phyloP scores from a whole-genome alignment of 2,329 filamentous ascomycete genomes.

The Diaporthe ilicicola region DNA sequence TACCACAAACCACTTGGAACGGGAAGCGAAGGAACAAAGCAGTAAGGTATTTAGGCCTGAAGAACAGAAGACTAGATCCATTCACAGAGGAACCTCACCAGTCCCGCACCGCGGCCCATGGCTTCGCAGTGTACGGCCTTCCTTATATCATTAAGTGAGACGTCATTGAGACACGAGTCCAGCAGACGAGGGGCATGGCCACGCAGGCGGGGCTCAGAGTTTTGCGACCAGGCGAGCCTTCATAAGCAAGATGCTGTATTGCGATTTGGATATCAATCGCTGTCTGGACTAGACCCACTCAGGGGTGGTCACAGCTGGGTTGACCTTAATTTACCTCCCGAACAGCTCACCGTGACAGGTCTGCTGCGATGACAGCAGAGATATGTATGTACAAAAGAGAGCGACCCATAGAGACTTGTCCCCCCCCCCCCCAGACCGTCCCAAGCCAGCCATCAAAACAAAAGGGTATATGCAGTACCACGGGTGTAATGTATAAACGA shows the following conservation, averaged over 20 bases:
- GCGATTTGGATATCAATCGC: neutral
- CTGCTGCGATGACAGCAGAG: neutral
- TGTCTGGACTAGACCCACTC: neutral
- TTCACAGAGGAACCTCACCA: no score
- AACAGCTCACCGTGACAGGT: neutral
- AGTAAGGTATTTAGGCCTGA: no score
- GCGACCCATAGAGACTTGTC: neutral
- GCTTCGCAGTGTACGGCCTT: no score
- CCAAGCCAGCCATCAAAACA: neutral
- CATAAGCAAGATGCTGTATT: neutral
- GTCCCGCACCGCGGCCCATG: neutral
- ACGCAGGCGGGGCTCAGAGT: no score
- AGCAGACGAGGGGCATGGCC: no score
- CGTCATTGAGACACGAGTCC: neutral
- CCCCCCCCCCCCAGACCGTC: neutral
- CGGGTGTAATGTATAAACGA: neutral
- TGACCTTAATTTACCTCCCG: neutral
- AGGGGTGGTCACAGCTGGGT: neutral
- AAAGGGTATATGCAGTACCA: conserved; percentile 30
- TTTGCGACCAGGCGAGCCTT: neutral
- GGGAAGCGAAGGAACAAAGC: no score
- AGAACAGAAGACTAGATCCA: no score
- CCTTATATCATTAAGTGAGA: no score
- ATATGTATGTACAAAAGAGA: conserved; percentile 18
- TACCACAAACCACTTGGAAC: no score